Conservation (phyloP, 2,329 filamentous ascomycete genomes). For the Diaporthe citriasiana region DNA sequence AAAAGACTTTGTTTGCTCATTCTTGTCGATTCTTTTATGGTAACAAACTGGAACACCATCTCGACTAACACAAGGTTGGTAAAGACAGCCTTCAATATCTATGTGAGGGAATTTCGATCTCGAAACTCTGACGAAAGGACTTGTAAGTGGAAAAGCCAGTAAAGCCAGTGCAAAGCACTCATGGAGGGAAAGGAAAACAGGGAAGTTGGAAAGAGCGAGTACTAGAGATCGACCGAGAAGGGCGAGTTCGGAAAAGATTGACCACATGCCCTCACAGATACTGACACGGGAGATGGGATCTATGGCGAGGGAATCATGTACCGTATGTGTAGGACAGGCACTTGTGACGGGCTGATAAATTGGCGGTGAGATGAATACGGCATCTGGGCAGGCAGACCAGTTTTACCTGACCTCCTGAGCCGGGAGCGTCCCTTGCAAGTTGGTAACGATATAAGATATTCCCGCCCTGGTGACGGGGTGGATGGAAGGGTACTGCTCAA, state of each 20-base stretch:
- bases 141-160: not conserved
- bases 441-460: not conserved
- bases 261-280: not conserved
- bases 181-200: not conserved
- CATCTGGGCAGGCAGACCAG: not conserved
- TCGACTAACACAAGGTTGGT: not conserved
- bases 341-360: not conserved
- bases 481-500: not conserved
- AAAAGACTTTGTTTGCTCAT: not conserved
- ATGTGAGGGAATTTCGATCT: too few species aligned
- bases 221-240: not conserved
- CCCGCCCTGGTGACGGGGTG: not conserved
- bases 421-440: not conserved
- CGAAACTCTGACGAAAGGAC: not conserved
- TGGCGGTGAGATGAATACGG: not conserved
- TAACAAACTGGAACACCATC: not conserved
- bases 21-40: not conserved
- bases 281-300: too few species aligned
- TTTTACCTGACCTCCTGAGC: too few species aligned
- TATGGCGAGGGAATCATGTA: not conserved
- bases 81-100: not conserved
- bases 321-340: too few species aligned
- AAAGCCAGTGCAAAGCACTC: not conserved
- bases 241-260: not conserved
- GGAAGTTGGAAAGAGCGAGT: not conserved